These are phyloP conservation scores for Phycomyces blakesleeanus DNA, from an alignment of 192 early-diverging fungal genomes.

Conservation along the genomic window DNA sequence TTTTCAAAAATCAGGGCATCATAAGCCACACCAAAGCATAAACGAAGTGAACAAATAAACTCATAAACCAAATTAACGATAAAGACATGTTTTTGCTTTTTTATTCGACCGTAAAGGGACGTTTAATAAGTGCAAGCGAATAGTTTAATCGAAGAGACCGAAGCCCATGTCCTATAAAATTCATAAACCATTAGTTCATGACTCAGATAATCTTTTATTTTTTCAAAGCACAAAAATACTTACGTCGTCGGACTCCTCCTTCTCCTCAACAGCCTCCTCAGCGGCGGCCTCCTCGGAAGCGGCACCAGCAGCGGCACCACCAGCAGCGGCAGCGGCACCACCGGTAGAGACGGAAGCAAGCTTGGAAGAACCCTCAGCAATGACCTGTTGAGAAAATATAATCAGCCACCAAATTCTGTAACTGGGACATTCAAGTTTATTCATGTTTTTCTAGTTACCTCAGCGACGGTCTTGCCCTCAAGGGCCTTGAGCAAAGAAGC, in stretches of 20 bases:
- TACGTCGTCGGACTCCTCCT: conserved; percentile 84
- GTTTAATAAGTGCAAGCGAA: not conserved
- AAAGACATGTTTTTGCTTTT: not conserved
- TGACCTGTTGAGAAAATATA: conserved; percentile 50
- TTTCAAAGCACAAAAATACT: not conserved
- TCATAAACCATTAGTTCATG: not conserved
- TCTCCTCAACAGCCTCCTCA: conserved; percentile 85
- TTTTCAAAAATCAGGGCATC: too few species aligned
- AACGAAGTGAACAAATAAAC: too few species aligned
- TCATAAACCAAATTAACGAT: not conserved
- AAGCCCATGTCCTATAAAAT: conserved; percentile 75
- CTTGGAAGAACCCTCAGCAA: conserved; percentile 87
- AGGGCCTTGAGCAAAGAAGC: conserved; percentile 73
- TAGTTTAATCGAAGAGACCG: conserved; percentile 91
- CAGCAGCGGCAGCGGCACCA: conserved; percentile 70
- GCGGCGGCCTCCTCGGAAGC: conserved; percentile 62
- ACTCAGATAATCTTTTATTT: not conserved
- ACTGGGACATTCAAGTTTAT: not conserved
- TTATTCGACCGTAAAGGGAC: not conserved
- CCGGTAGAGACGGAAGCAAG: conserved; percentile 90
- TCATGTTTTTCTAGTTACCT: conserved; percentile 45
- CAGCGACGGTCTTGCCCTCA: conserved; percentile 82
- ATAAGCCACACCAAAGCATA: too few species aligned
- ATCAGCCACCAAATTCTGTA: not conserved
- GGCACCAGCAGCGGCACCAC: conserved; percentile 61